These are phyloP conservation scores for Alternaria triticimaculans DNA, from an alignment of 2,329 filamentous ascomycete genomes.

Conservation along the genomic window DNA sequence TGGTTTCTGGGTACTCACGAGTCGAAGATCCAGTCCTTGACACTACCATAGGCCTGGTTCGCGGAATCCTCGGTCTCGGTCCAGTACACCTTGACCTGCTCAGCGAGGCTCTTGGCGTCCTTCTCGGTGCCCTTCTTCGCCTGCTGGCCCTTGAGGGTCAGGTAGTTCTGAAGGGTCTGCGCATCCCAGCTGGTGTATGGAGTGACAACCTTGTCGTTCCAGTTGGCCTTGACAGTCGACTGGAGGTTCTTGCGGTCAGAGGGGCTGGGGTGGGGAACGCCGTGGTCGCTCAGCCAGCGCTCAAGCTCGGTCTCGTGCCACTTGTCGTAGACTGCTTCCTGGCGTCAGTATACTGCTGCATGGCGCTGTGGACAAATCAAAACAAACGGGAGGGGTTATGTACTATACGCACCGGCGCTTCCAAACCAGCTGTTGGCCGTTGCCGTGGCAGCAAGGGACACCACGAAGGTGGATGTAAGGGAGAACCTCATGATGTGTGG, in stretches of 20 bases:
- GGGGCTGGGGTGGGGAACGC: constrained; percentile 87
- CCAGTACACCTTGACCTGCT: constrained; percentile 76
- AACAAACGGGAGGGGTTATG: constrained; percentile 12
- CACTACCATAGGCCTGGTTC: constrained; percentile 71
- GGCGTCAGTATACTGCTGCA: constrained; percentile 26
- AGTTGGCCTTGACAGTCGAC: constrained; percentile 85
- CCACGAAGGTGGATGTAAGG: constrained; percentile 70
- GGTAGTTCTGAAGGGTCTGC: constrained; percentile 70
- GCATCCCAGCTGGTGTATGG: constrained; percentile 82
- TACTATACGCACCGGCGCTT: constrained; percentile 73
- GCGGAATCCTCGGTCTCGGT: constrained; percentile 80
- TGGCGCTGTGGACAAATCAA: not conserved
- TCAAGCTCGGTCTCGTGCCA: constrained; percentile 99
- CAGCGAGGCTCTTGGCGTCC: constrained; percentile 71
- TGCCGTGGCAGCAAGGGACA: constrained; percentile 74
- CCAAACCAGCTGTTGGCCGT: constrained; percentile 84
- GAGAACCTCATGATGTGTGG: constrained; percentile 74
- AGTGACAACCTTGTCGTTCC: constrained; percentile 76
- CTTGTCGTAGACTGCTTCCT: constrained; percentile 83
- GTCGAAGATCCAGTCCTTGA: constrained; percentile 93
- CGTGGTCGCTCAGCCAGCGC: constrained; percentile 92
- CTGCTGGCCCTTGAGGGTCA: constrained; percentile 74
- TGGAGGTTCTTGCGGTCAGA: constrained; percentile 95
- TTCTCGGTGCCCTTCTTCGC: constrained; percentile 70
- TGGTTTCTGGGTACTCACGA: constrained; percentile 56